phyloP scores from a whole-genome alignment of 148 eudicot genomes.

The Bassia scoparia region DNA sequence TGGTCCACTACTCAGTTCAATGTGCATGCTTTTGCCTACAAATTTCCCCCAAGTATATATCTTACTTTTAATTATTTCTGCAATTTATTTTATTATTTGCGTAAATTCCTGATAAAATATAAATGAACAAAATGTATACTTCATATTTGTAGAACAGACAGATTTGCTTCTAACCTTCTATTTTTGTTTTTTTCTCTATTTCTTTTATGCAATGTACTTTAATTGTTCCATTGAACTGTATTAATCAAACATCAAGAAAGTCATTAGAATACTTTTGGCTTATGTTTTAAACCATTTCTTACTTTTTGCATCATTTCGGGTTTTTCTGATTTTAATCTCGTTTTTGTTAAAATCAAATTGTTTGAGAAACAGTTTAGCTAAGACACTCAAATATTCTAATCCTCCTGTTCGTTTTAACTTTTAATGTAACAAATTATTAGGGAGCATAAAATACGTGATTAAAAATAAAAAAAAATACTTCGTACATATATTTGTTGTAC shows the following conservation, averaged over 20 bases:
- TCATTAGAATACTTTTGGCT: slow-evolving; percentile 35
- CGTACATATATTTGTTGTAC: too few relatives aligned
- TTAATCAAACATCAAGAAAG: slow-evolving; percentile 19
- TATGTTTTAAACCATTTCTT: slow-evolving; percentile 15
- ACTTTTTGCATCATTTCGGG: too few relatives aligned
- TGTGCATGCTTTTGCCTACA: slow-evolving; percentile 41
- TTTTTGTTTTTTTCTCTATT: not conserved
- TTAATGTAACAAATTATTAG: too few relatives aligned
- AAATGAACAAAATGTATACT: not conserved
- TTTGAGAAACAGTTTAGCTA: too few relatives aligned
- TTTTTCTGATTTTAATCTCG: too few relatives aligned
- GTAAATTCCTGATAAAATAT: not conserved
- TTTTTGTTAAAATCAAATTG: too few relatives aligned
- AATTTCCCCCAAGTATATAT: not conserved
- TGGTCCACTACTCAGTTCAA: slow-evolving; percentile 35
- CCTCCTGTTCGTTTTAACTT: too few relatives aligned
- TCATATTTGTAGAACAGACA: slow-evolving; percentile 9
- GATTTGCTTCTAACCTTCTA: slow-evolving; percentile 6
- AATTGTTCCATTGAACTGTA: slow-evolving; percentile 25
- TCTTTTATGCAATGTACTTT: not conserved
- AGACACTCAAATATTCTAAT: too few relatives aligned
- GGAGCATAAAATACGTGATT: too few relatives aligned
- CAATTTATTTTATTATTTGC: slow-evolving; percentile 25
- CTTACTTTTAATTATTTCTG: slow-evolving; percentile 19
- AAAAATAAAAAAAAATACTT: too few relatives aligned